Conservation (phyloP, 2,329 filamentous ascomycete species). For the Sporothrix humicola region DNA sequence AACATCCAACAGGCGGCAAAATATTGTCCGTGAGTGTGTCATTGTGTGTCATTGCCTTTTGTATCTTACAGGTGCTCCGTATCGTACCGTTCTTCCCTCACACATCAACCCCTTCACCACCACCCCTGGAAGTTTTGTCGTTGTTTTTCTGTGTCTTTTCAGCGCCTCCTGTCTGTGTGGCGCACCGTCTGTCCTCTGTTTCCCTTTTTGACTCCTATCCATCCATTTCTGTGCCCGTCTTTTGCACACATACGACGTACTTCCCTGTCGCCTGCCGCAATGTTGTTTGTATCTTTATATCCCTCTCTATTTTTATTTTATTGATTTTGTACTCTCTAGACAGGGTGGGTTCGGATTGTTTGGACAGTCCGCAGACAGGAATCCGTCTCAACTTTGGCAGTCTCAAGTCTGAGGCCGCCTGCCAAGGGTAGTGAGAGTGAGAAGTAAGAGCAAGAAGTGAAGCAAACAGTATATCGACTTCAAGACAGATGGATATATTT, state of each 20-base stretch:
- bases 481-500: background rate
- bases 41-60: background rate
- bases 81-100: slow-evolving; percentile 15
- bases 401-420: slow-evolving; percentile 26
- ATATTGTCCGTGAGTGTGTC: background rate
- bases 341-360: slow-evolving; percentile 23
- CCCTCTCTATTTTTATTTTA: slow-evolving; percentile 6
- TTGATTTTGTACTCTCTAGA: too few relatives aligned
- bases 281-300: background rate
- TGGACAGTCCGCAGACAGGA: slow-evolving; percentile 9
- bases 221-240: background rate
- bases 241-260: background rate
- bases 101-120: background rate
- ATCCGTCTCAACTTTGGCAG: slow-evolving; percentile 29
- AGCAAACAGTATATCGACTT: background rate
- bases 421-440: background rate
- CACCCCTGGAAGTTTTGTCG: too few relatives aligned
- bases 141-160: background rate
- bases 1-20: slow-evolving; percentile 6
- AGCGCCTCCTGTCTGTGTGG: slow-evolving; percentile 31
- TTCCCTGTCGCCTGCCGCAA: too few relatives aligned
- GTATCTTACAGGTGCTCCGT: background rate
- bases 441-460: background rate
- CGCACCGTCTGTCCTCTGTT: background rate
- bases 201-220: background rate